Base-by-base conservation (phyloP, 805 yeast genomes). In the Diddensiella caesifluorescens region DNA sequence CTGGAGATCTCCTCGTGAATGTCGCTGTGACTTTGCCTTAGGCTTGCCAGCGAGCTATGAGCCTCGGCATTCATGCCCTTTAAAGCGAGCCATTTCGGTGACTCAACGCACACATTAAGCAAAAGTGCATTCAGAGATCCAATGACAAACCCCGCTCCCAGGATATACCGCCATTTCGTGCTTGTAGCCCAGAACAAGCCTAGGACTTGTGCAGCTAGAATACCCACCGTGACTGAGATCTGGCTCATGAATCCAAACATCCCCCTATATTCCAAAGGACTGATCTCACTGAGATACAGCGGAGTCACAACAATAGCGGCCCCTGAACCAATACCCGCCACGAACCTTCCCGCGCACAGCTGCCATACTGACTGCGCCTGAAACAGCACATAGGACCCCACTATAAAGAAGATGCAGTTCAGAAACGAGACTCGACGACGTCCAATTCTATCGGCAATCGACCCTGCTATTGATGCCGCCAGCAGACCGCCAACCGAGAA, bases 301-400 rank as follows among this genome's bases (percentile, higher is more conserved):
- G 97, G 95, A 0, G 88, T 82, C 13, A 84, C 78, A 3, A 92
- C 97, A 44, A 92, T 73, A 1, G 90, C 81, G 9, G 80, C 69
- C 3, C 98, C 98, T 5, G 96, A 94, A 1, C 84, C 95, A 2
- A 87, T 37, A 0, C 98, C 98, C 15, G 85, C 75, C 3, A 85
- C 52, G 42, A 87, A 71, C 45, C 98, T 71, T 0, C 97, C 97
- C 10, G 74, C 3, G 9, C 77, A 54, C 47, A 90, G 60, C 1
- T 56, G 47, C 3, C 38, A 3, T 46, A 73, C 73, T 7, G 66
- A 53, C 35, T 69, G 63, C 4, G 83, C 67, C 5, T 64, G 46
- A 10, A 79, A 75, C 58, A 83, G 79, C 6, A 83, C 44, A 3
- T 72, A 52, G 0, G 92, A 80, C 0, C 95, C 95, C 13, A 79